Conservation (phyloP, 1,284 basidiomycete species). For the Veloboletus limbatus region DNA sequence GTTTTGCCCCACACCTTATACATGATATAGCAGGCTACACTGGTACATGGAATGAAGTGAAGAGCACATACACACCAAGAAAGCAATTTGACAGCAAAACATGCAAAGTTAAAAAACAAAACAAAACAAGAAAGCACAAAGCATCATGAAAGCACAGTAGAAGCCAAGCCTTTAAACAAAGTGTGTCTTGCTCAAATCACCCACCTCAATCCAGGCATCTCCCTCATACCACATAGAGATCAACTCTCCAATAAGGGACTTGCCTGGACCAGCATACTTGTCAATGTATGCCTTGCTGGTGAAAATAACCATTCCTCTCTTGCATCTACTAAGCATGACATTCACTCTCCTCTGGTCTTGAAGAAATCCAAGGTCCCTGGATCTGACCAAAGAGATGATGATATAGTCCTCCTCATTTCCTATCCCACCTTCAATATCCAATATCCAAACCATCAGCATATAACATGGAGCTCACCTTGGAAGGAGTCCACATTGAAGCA, state of each 20-base stretch:
- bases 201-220: constrained; percentile 27
- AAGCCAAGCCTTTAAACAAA: constrained; percentile 15
- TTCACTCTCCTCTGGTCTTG: constrained; percentile 54
- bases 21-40: constrained; percentile 11
- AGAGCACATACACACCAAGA: constrained; percentile 16
- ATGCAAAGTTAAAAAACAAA: constrained; percentile 7
- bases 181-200: constrained; percentile 16
- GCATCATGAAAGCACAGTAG: not conserved
- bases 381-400: constrained; percentile 62
- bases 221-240: constrained; percentile 23
- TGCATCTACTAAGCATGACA: constrained; percentile 71
- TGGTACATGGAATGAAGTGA: not conserved
- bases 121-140: no score
- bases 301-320: constrained; percentile 64
- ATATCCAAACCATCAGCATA: no score
- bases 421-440: constrained; percentile 22
- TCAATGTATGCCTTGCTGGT: constrained; percentile 54
- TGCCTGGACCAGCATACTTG: constrained; percentile 42
- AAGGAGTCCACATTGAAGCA: constrained; percentile 69
- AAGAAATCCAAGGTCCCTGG: constrained; percentile 56
- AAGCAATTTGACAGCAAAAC: constrained; percentile 8
- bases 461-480: constrained; percentile 57
- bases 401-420: constrained; percentile 64
- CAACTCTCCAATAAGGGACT: constrained; percentile 31
- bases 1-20: constrained; percentile 6